Base-by-base conservation (phyloP, 192 early-diverging fungal species). In the Martensiomyces pterosporus region DNA sequence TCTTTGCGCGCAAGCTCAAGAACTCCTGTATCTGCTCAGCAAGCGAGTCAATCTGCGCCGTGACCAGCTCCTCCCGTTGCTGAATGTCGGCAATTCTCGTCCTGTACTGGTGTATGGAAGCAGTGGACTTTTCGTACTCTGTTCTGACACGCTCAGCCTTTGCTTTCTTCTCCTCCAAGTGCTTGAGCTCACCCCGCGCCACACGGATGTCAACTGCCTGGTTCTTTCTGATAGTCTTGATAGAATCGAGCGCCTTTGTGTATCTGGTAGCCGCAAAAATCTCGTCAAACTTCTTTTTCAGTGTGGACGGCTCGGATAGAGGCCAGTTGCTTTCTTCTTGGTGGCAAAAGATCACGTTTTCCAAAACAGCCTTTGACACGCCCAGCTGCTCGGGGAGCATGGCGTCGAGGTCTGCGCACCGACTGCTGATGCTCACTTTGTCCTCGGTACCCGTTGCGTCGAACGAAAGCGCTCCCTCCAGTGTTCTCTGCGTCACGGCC, bases 311-410 rank as follows among this genome's bases (percentile, higher is more conserved):
- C 56, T 99, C 97, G 0, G 91, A 80, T 9, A 99, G 77, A 12
- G 97, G 97, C 94, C 97, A 99, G 59, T 85, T 90, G 36, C 89
- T 88, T 3, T 99, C 95, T 63, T 99, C 97, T 73, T 99, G 97
- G 60, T 97, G 94, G 65, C 94, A 97, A 52, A 99, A 98, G 15
- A 99, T 95, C 36, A 99, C 97, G 62, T 92, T 94, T 47, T 99
- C 94, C 23, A 99, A 61, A 26, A 99, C 92, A 0, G 97, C 85
- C 47, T 81, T 79, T 21, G 90, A 86, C 9, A 96, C 91, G 5
- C 97, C 97, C 9, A 99, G 72, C 47, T 92, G 87, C 24, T 79
- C 52, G 0, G 93, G 85, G 19, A 99, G 61, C 52, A 88, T 86
- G 1, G 78, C 64, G 67, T 99, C 93, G 9, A 99, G 43, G 25